A percentile compares a stretch with the other conserved stretches of the same genome.
These are phyloP conservation scores for Achaetomium macrosporum DNA, from an alignment of 2,329 filamentous ascomycete genomes.

Conservation along the genomic window DNA sequence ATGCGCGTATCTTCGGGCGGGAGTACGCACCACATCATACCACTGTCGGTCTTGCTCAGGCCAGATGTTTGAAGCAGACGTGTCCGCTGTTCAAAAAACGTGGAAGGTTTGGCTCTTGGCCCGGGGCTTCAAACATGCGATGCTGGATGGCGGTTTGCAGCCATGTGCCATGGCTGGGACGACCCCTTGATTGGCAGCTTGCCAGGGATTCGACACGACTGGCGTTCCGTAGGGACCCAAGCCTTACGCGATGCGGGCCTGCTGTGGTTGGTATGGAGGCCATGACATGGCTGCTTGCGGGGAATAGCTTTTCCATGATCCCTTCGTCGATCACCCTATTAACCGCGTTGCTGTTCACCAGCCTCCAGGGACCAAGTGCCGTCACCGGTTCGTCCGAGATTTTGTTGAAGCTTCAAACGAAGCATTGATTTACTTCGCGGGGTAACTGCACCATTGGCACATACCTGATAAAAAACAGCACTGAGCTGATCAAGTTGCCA, in stretches of 20 bases:
- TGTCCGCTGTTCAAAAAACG: no score
- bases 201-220: slow-evolving; percentile 31
- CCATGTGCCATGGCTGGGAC: neutral
- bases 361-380: slow-evolving; percentile 3
- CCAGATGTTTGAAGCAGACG: neutral
- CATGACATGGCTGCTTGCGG: slow-evolving; percentile 15
- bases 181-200: neutral
- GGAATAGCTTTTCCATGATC: slow-evolving; percentile 12
- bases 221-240: slow-evolving; percentile 27
- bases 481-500: no score
- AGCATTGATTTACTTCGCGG: no score
- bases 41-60: neutral
- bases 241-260: slow-evolving; percentile 10
- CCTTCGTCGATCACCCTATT: slow-evolving; percentile 25
- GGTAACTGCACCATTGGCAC: no score
- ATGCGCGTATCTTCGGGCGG: no score
- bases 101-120: neutral
- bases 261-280: neutral
- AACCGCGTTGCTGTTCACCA: slow-evolving; percentile 16
- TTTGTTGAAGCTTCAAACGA: neutral
- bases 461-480: no score
- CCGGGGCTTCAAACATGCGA: neutral
- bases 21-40: neutral
- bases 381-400: slow-evolving; percentile 14
- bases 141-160: neutral